Evolutionary conservation across 1,139 yeast genomes (phyloP), one percentile per base, ranked within the genome.

Genomic region (Debaryomyces fabryi): DNA sequence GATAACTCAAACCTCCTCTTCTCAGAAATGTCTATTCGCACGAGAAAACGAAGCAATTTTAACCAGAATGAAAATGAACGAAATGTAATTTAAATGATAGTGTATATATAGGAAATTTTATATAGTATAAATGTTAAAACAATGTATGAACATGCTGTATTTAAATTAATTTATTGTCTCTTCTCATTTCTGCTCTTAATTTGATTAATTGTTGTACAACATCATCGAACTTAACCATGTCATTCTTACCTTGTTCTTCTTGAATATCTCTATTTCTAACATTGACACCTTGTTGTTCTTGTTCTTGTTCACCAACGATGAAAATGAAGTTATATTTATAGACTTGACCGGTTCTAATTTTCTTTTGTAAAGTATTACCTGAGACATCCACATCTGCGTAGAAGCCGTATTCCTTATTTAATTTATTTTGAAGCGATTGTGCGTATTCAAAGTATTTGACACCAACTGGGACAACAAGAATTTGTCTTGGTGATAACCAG

Each of bases 401-500:
- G 79, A 90, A 89, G 39, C 89, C 89, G 55, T 76, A 75, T 47
- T 79, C 79, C 63, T 83, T 83, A 40, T 61, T 68, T 69, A 93
- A 79, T 58, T 71, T 71, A 64, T 87, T 82, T 62, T 85, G 84
- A 54, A 92, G 87, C 59, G 82, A 74, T 68, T 86, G 85, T 44
- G 97, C 98, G 64, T 93, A 93, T 55, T 85, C 96, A 64, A 79
- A 83, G 77, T 86, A 92, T 69, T 89, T 89, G 56, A 88, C 95
- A 63, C 97, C 97, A 60, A 93, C 96, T 58, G 99, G 99, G 30
- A 93, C 92, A 62, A 93, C 93, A 64, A 91, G 78, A 49, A 91
- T 79, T 74, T 93, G 99, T 79, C 98, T 88, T 63, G 99, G 99
- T 29, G 97, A 91, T 63, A 93, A 79, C 99, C 99, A 93, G 81